Evolutionary conservation across 352 stramenopile species (phyloP).

Genomic region (Pythium coloratum): DNA sequence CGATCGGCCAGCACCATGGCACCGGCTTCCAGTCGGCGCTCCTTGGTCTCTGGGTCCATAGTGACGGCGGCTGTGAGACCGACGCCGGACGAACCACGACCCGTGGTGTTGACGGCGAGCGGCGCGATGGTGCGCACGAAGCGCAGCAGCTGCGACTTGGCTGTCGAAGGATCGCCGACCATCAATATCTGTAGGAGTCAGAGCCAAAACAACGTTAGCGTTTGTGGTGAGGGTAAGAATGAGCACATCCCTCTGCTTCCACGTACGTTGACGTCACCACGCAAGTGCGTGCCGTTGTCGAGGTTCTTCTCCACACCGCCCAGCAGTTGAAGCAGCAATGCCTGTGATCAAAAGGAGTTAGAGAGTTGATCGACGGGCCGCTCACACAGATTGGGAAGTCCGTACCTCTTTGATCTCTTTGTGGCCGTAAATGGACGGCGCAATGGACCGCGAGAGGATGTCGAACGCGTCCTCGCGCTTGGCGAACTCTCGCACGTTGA

Average conservation of each 20-base stretch:
- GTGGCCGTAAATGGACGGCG: slow-evolving; percentile 98
- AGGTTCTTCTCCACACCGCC: slow-evolving; percentile 96
- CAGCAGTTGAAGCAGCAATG: slow-evolving; percentile 81
- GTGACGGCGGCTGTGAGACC: slow-evolving; percentile 99
- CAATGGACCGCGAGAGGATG: slow-evolving; percentile 94
- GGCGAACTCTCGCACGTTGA: slow-evolving; percentile 92
- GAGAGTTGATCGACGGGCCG: not conserved
- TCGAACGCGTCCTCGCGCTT: slow-evolving; percentile 90
- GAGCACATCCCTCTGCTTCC: not conserved
- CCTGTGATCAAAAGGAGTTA: slow-evolving; percentile 18
- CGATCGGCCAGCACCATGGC: slow-evolving; percentile 99
- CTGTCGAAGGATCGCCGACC: slow-evolving; percentile 98
- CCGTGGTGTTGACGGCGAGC: slow-evolving; percentile 91
- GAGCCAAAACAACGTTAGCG: not conserved
- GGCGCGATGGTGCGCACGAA: slow-evolving; percentile 95
- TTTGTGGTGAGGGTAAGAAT: no score
- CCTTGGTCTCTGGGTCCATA: slow-evolving; percentile 94
- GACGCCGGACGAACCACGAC: slow-evolving; percentile 79
- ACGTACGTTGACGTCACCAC: slow-evolving; percentile 98
- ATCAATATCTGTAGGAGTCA: slow-evolving; percentile 69
- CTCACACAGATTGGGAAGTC: no score
- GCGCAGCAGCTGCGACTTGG: slow-evolving; percentile 98
- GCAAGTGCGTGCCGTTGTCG: slow-evolving; percentile 98
- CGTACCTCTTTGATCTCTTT: slow-evolving; percentile 97
- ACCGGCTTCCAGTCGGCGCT: slow-evolving; percentile 95